Conservation (phyloP, 805 yeast genomes). For the Barnettozyma sucrosica region DNA sequence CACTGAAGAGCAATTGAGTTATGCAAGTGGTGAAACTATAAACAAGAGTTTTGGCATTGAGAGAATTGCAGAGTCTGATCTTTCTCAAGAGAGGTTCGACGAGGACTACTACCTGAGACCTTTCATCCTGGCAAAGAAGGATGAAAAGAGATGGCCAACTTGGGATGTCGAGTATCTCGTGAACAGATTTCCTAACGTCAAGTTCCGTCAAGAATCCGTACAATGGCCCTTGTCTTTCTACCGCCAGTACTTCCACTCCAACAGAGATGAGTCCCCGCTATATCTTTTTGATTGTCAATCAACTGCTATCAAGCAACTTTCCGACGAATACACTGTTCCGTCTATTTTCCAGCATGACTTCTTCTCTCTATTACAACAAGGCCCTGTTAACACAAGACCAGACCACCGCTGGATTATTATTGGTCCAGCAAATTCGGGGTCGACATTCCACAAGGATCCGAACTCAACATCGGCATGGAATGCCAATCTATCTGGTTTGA, state of each 20-base stretch:
- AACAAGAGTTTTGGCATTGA: slow-evolving; percentile 37
- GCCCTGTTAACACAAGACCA: slow-evolving; percentile 49
- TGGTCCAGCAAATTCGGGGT: slow-evolving; percentile 79
- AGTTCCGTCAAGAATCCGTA: slow-evolving; percentile 81
- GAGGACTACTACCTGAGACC: slow-evolving; percentile 47
- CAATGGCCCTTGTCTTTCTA: slow-evolving; percentile 68
- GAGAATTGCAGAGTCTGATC: slow-evolving; percentile 39
- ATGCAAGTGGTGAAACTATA: slow-evolving; percentile 17
- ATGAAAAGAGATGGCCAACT: slow-evolving; percentile 40
- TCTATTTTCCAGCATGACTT: slow-evolving; percentile 50
- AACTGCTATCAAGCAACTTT: slow-evolving; percentile 53
- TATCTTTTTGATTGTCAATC: slow-evolving; percentile 81
- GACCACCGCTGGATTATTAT: slow-evolving; percentile 90
- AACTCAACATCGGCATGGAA: slow-evolving; percentile 92
- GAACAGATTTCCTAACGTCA: slow-evolving; percentile 48
- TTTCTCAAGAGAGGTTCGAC: slow-evolving; percentile 44
- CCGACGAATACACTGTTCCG: slow-evolving; percentile 51
- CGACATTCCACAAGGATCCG: slow-evolving; percentile 92
- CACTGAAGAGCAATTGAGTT: slow-evolving; percentile 35
- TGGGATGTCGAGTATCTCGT: slow-evolving; percentile 54
- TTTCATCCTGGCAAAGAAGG: slow-evolving; percentile 44
- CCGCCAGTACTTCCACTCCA: slow-evolving; percentile 50
- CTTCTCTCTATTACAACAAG: slow-evolving; percentile 44
- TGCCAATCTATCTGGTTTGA: slow-evolving; percentile 64
- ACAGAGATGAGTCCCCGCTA: slow-evolving; percentile 77